Evolutionary conservation across 768 basidiomycete species (phyloP).

Genomic region (Coprinopsis strossmayeri): DNA sequence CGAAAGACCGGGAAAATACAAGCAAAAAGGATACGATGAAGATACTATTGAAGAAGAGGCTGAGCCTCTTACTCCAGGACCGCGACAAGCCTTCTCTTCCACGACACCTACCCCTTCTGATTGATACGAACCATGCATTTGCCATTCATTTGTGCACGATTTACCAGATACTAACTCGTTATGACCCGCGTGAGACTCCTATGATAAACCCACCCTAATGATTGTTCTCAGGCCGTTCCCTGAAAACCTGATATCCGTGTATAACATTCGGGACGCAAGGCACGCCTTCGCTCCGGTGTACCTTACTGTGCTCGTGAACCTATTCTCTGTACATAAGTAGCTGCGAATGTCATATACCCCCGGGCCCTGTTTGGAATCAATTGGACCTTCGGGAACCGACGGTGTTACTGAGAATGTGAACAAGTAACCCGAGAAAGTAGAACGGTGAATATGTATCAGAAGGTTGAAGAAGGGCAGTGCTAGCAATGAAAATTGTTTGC

Average conservation of each 20-base stretch:
- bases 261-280: not conserved
- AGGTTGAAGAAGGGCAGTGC: too few relatives aligned
- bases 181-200: not conserved
- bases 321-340: too few relatives aligned
- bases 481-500: too few relatives aligned
- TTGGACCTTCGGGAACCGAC: too few relatives aligned
- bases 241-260: too few relatives aligned
- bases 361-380: not conserved
- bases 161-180: not conserved
- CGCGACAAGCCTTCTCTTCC: conserved; percentile 10
- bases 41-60: conserved; percentile 28
- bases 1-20: conserved; percentile 21
- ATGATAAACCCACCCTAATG: not conserved
- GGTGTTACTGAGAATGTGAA: too few relatives aligned
- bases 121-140: not conserved
- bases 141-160: conserved; percentile 1
- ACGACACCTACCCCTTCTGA: conserved; percentile 2
- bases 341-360: not conserved
- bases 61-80: conserved; percentile 25
- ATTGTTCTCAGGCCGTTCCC: too few relatives aligned
- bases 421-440: too few relatives aligned
- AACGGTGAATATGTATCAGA: too few relatives aligned
- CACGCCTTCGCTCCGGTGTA: not conserved
- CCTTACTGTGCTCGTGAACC: not conserved
- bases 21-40: conserved; percentile 26